Evolutionary conservation across 768 basidiomycete genomes (phyloP), one percentile per base, ranked within the genome.

Genomic region (Tubosaeta sp.): DNA sequence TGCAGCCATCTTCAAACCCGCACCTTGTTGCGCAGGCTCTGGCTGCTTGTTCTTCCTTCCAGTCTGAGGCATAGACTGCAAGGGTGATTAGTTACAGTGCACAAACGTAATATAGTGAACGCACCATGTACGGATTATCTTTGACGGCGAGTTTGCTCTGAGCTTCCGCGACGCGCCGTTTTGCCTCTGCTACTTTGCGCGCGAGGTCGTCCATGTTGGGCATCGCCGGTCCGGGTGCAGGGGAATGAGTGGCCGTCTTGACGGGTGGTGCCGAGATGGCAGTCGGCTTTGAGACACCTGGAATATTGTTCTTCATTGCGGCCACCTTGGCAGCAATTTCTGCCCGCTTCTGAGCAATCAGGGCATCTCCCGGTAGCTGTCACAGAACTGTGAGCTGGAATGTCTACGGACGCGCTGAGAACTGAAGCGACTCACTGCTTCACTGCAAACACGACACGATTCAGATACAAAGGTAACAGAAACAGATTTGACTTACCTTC

Each of bases 51-150:
- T 78, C 69, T 79, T 75, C 71, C 81, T 84, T 46, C 73, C 73
- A 5, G 70, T 67, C 59, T 78, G 76, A 11, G 83, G 74, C 53
- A 80, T 67, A 3, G 83, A 73, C 82, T 87, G 52, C 13, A 44
- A 1, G 35, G 18, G 16, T 27, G 7, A 34, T 62, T 27, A 59
- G 45, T 11, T n/a, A n/a, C 6, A 7, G 38, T 31, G 18, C 14
- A 30, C 9, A 30, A 34, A 16, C 21, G 35, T 44, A 39, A 4
- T 16, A 16, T 21, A 34, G 24, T 32, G 43, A n/a, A 69, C 80
- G 40, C 29, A 87, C 91, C 80, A 93, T 84, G 74, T 95, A 94
- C 0, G 91, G 92, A 55, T 93, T 95, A 51, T 86, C 86, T 55
- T 86, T 87, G 27, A 85, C 71, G 1, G 84, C 81, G 18, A 84